A percentile compares a stretch with the other conserved stretches of the same genome.
phyloP scores from a whole-genome alignment of 2,329 filamentous ascomycete species.

The Juglanconis oblonga region DNA sequence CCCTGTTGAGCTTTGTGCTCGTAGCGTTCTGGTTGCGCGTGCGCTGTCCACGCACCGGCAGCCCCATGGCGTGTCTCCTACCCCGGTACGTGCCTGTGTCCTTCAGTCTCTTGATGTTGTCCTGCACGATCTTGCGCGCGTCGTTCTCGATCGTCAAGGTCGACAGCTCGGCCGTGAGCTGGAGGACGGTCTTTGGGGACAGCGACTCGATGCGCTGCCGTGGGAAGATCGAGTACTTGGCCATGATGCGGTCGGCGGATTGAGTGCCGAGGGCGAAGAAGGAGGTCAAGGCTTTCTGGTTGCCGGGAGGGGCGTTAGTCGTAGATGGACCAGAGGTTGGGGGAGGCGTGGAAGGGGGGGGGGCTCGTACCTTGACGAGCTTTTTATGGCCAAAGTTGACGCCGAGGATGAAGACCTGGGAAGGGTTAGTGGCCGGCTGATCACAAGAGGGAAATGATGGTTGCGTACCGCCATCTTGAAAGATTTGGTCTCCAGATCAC shows the following conservation, averaged over 20 bases:
- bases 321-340: slow-evolving; percentile 7
- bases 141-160: slow-evolving; percentile 95
- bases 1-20: slow-evolving; percentile 59
- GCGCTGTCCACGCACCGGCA: slow-evolving; percentile 87
- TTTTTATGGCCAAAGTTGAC: slow-evolving; percentile 80
- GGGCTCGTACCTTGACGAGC: slow-evolving; percentile 70
- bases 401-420: slow-evolving; percentile 78
- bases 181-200: slow-evolving; percentile 71
- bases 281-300: slow-evolving; percentile 68
- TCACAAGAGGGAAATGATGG: neutral
- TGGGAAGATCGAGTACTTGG: slow-evolving; percentile 85
- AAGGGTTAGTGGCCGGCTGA: neutral
- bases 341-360: slow-evolving; percentile 8
- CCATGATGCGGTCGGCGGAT: slow-evolving; percentile 71
- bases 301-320: slow-evolving; percentile 13
- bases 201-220: slow-evolving; percentile 75
- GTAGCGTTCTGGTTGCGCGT: slow-evolving; percentile 72
- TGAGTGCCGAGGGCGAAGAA: slow-evolving; percentile 84
- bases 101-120: slow-evolving; percentile 82
- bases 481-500: slow-evolving; percentile 3
- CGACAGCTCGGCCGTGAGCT: slow-evolving; percentile 80
- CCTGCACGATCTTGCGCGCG: slow-evolving; percentile 69
- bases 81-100: slow-evolving; percentile 91
- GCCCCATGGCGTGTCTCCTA: slow-evolving; percentile 83
- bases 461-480: slow-evolving; percentile 7